A percentile compares a stretch with the other conserved stretches of the same genome.
Conservation (phyloP, 2,329 filamentous ascomycete species). For the Colletotrichum sp. region DNA sequence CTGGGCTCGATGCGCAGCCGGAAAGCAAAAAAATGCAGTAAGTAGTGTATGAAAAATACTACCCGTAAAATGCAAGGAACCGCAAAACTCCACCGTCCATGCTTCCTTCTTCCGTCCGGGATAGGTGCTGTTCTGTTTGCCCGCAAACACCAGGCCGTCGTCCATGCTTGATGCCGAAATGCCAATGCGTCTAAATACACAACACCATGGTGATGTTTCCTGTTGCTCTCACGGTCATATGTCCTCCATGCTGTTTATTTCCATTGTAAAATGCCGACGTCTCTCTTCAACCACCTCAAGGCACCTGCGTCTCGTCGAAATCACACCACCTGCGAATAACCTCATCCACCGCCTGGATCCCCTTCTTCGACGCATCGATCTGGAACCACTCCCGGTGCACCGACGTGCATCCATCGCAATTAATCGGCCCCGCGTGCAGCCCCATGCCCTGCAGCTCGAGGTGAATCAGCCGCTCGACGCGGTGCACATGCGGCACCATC, state of each 20-base stretch:
- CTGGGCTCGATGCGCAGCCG: background rate
- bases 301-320: slow-evolving; percentile 68
- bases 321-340: slow-evolving; percentile 84
- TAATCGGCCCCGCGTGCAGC: slow-evolving; percentile 54
- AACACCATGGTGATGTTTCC: background rate
- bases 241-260: background rate
- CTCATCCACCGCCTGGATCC: slow-evolving; percentile 69
- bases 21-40: background rate
- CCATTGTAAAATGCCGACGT: background rate
- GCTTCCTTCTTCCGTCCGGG: background rate
- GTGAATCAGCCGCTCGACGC: slow-evolving; percentile 89
- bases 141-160: background rate
- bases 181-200: background rate
- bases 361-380: slow-evolving; percentile 75
- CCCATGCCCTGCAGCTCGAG: slow-evolving; percentile 77
- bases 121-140: background rate
- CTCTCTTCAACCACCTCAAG: background rate
- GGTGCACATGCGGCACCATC: slow-evolving; percentile 84
- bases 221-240: background rate
- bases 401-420: slow-evolving; percentile 79
- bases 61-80: background rate
- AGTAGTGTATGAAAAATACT: background rate
- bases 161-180: background rate
- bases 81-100: background rate
- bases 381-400: slow-evolving; percentile 97